phyloP scores from a whole-genome alignment of 2,329 filamentous ascomycete species.

The Setomelanomma holmii region DNA sequence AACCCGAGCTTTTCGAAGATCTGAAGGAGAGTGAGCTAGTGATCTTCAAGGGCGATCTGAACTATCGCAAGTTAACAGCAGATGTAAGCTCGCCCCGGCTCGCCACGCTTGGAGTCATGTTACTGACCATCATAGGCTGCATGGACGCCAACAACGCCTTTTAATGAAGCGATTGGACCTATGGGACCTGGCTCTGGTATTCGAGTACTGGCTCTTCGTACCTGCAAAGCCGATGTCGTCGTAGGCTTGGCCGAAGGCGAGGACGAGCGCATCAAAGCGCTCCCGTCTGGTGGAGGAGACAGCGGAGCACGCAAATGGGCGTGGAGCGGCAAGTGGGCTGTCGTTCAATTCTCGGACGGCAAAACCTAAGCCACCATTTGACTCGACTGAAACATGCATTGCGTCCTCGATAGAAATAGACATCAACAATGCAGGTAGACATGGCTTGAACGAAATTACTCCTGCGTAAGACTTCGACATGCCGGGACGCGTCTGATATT shows the following conservation, averaged over 20 bases:
- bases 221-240: constrained; percentile 95
- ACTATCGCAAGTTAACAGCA: constrained; percentile 90
- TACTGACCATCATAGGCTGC: constrained; percentile 58
- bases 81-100: constrained; percentile 70
- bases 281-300: constrained; percentile 74
- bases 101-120: neutral
- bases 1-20: constrained; percentile 74
- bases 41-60: constrained; percentile 96
- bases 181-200: constrained; percentile 82
- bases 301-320: constrained; percentile 81
- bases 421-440: no score
- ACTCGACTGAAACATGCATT: no score
- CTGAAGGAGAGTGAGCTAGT: constrained; percentile 84
- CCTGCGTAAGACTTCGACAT: no score
- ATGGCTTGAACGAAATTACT: no score
- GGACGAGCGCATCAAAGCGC: constrained; percentile 78
- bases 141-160: constrained; percentile 90
- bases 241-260: constrained; percentile 83
- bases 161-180: constrained; percentile 82
- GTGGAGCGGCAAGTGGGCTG: constrained; percentile 95
- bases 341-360: constrained; percentile 83
- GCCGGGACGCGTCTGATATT: no score
- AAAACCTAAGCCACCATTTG: constrained; percentile 50
- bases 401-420: no score
- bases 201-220: constrained; percentile 85